Conservation (phyloP, 257 asterid species). For the Echites panduratus region DNA sequence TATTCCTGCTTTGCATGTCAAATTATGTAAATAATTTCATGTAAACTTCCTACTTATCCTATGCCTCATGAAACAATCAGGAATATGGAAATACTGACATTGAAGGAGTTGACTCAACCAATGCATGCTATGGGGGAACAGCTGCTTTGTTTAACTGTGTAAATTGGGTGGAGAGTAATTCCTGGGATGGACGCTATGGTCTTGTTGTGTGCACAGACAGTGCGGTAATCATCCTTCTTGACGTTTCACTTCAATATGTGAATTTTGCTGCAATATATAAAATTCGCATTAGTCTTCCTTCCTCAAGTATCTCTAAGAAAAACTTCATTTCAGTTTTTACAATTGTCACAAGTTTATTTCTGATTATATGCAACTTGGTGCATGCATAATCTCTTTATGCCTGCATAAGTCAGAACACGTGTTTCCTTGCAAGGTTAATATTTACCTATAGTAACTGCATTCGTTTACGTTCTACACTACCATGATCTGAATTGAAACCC, state of each 20-base stretch:
- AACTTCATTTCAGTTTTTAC: not conserved
- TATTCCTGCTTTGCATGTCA: not conserved
- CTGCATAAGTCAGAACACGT: not conserved
- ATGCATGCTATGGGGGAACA: constrained; percentile 99
- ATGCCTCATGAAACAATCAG: constrained; percentile 34
- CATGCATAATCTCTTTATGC: not conserved
- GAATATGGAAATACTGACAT: constrained; percentile 86
- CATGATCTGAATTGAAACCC: not conserved
- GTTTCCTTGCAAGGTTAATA: not conserved
- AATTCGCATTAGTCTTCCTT: not conserved
- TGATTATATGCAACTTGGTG: not conserved
- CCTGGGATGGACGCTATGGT: constrained; percentile 99
- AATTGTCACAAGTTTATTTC: not conserved
- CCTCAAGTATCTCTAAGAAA: not conserved
- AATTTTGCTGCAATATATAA: not conserved
- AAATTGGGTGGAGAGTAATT: constrained; percentile 95
- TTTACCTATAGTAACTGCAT: not conserved
- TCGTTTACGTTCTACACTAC: too few relatives aligned
- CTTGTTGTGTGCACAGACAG: constrained; percentile 99
- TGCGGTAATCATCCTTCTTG: constrained; percentile 55
- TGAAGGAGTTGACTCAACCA: constrained; percentile 98
- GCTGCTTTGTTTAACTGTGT: constrained; percentile 94
- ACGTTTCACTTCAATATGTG: not conserved
- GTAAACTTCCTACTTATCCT: constrained; percentile 17
- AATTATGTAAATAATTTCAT: not conserved